Percentiles rank a stretch among this genome's conserved stretches.
Evolutionary conservation across 768 basidiomycete species (phyloP).

Genomic region (Serendipita sp.): DNA sequence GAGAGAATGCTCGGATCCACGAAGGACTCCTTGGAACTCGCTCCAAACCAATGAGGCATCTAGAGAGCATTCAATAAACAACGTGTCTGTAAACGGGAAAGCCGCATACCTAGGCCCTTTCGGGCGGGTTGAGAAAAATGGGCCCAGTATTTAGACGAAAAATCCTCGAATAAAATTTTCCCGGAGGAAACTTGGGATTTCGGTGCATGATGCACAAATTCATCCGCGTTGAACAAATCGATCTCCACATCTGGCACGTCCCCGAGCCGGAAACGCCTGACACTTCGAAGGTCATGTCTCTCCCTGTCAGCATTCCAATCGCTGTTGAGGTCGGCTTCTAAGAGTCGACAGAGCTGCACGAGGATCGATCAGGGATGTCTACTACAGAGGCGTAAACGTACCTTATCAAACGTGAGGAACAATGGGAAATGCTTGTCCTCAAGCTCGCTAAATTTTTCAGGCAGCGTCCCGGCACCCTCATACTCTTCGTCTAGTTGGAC

Average conservation of each 20-base stretch:
- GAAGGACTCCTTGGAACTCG: conserved; percentile 49
- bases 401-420: conserved; percentile 51
- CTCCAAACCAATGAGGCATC: conserved; percentile 49
- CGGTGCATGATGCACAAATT: neutral
- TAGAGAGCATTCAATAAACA: conserved; percentile 16
- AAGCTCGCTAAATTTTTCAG: conserved; percentile 38
- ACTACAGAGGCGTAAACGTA: conserved; percentile 17
- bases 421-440: conserved; percentile 49
- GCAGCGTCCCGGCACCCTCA: conserved; percentile 30
- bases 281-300: too few relatives aligned
- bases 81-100: neutral
- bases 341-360: conserved; percentile 30
- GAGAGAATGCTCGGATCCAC: conserved; percentile 46
- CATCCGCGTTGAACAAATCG: neutral
- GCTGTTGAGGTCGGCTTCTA: conserved; percentile 30
- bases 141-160: conserved; percentile 40
- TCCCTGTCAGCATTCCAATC: conserved; percentile 3
- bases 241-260: conserved; percentile 2
- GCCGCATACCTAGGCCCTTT: conserved; percentile 34
- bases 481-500: conserved; percentile 30
- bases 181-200: conserved; percentile 19
- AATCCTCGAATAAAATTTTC: conserved; percentile 26
- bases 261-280: conserved; percentile 3
- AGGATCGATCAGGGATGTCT: neutral
- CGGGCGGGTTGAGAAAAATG: conserved; percentile 36